phyloP scores from a whole-genome alignment of 192 early-diverging fungal genomes.

The Gryganskiella cystojenkinii region DNA sequence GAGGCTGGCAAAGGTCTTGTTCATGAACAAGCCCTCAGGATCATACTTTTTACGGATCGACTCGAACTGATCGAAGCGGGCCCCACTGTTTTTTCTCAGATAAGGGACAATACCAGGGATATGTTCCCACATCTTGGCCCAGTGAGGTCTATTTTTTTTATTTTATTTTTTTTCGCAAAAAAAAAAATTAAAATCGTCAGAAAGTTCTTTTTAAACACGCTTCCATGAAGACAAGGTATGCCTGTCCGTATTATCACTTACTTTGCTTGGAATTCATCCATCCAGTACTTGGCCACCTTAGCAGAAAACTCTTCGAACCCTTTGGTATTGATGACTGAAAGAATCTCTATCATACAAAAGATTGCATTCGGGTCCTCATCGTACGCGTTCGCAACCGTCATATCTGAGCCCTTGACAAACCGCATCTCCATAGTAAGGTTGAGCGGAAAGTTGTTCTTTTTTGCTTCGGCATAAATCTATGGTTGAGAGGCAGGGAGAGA shows the following conservation, averaged over 20 bases:
- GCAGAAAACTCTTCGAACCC: slow-evolving; percentile 37
- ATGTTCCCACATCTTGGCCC: slow-evolving; percentile 41
- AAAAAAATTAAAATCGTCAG: neutral
- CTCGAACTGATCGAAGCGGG: slow-evolving; percentile 25
- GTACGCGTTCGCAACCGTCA: slow-evolving; percentile 30
- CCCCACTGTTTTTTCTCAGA: neutral
- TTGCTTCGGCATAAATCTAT: neutral
- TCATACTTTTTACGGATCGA: slow-evolving; percentile 32
- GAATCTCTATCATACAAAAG: slow-evolving; percentile 38
- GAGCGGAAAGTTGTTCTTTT: slow-evolving; percentile 17
- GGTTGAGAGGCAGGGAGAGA: neutral
- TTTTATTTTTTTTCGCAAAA: neutral
- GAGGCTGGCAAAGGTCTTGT: slow-evolving; percentile 9
- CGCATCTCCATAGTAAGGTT: slow-evolving; percentile 38
- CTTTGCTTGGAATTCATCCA: slow-evolving; percentile 45
- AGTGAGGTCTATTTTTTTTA: slow-evolving; percentile 42
- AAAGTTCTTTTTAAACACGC: neutral
- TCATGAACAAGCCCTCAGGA: slow-evolving; percentile 34
- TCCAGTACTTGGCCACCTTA: slow-evolving; percentile 40
- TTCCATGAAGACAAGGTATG: neutral
- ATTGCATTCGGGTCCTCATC: slow-evolving; percentile 43
- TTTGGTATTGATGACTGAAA: slow-evolving; percentile 19
- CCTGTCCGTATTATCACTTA: slow-evolving; percentile 5
- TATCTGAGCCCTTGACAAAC: slow-evolving; percentile 36
- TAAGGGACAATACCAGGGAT: slow-evolving; percentile 28